These are phyloP conservation scores for Astrocystis sublimbata DNA, from an alignment of 495 filamentous ascomycete species.

Conservation along the genomic window DNA sequence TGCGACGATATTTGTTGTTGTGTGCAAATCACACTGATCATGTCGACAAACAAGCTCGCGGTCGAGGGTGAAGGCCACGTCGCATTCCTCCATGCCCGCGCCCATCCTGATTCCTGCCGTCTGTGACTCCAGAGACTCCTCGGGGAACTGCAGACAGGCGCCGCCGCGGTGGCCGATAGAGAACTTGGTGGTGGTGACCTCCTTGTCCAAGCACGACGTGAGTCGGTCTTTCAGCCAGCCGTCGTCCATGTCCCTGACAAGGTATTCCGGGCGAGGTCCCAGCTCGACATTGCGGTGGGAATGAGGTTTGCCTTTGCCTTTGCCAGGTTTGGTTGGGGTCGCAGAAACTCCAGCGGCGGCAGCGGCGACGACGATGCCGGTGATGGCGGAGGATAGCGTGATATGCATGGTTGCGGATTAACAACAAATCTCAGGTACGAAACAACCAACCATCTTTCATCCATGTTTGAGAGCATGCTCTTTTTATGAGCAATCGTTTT, in stretches of 20 bases:
- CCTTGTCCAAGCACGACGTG: slow-evolving; percentile 51
- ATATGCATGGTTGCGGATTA: slow-evolving; percentile 20
- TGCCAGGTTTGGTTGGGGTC: slow-evolving; percentile 16
- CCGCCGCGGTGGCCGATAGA: slow-evolving; percentile 61
- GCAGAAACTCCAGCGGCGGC: slow-evolving; percentile 26
- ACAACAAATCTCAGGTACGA: not conserved
- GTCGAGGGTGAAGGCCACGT: slow-evolving; percentile 63
- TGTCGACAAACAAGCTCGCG: slow-evolving; percentile 63
- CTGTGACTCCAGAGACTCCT: slow-evolving; percentile 55
- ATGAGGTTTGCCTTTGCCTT: slow-evolving; percentile 19
- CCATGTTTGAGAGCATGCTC: not conserved
- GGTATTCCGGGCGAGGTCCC: slow-evolving; percentile 59
- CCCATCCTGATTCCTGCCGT: slow-evolving; percentile 59
- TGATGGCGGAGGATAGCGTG: slow-evolving; percentile 15
- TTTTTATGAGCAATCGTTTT: slow-evolving; percentile 7
- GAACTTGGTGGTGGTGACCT: slow-evolving; percentile 45
- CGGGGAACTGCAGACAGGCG: slow-evolving; percentile 61
- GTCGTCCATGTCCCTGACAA: slow-evolving; percentile 60
- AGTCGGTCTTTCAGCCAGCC: slow-evolving; percentile 57
- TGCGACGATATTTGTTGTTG: slow-evolving; percentile 62
- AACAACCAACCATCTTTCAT: not conserved
- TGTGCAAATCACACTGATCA: slow-evolving; percentile 63
- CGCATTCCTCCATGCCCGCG: slow-evolving; percentile 65
- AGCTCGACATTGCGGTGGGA: slow-evolving; percentile 46
- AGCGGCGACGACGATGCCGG: slow-evolving; percentile 18